Base-by-base conservation (phyloP, 441 rosid genomes). In the Lagerstroemia fauriei region DNA sequence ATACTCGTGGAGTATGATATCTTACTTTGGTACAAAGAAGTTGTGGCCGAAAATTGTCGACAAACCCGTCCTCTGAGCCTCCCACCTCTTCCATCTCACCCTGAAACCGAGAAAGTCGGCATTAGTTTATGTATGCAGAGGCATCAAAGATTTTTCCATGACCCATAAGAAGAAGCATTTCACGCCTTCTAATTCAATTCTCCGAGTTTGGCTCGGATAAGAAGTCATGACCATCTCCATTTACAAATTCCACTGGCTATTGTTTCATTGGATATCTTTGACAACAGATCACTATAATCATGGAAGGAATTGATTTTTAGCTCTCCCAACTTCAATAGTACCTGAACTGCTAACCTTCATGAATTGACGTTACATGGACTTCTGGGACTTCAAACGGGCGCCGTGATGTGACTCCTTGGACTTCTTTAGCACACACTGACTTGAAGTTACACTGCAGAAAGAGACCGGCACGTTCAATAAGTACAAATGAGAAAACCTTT, bases 371-470 rank as follows among this genome's bases (percentile, higher is more conserved):
- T 38, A 38, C 44, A 38, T 38, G 6, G 44, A 38, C 44, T 38
- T 38, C 44, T 38, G 2, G 44, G 44, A 38, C 44, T n/a, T 18
- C 46, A 20, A 32, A 69, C 18, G 10, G 34, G 47, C 73, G 13
- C 25, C 44, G 34, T 46, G 1, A 9, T 32, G 24, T 6, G 41
- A 32, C 34, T 17, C 73, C 16, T 31, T 24, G 72, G 73, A 69
- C 73, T 69, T 69, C 24, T 20, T 32, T 22, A 31, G 25, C 34
- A 32, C 18, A 10, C 25, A 5, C 34, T 32, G 73, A 69, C 73
- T 69, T 69, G 8, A 34, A 31, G 73, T 69, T 69, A 69, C 73
- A 69, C 73, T 69, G 73, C 73, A 69, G 41, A 69, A 32, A 53
- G 4, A 16, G 16, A 31, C 32, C 41, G 34, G 73, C 44, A 31